Conservation (phyloP, 768 basidiomycete genomes). For the Boletus bicolor region DNA sequence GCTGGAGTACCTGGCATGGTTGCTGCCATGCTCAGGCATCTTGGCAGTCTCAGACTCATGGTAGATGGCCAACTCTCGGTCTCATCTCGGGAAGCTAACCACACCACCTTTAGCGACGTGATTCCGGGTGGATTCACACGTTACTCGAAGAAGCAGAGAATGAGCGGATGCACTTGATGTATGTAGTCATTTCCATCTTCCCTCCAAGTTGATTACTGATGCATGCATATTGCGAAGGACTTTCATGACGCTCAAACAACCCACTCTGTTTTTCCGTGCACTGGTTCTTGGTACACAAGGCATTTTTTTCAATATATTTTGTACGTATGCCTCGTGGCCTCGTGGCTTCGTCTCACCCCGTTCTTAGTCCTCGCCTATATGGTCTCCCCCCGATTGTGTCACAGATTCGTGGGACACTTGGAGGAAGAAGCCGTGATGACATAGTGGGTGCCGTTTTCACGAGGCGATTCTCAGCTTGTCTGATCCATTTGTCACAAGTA, state of each 20-base stretch:
- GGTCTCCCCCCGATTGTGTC: conserved; percentile 69
- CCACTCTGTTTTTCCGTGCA: conserved; percentile 75
- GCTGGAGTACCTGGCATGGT: conserved; percentile 98
- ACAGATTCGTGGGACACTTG: conserved; percentile 88
- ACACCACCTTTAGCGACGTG: conserved; percentile 39
- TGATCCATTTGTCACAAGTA: conserved; percentile 42
- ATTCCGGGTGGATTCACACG: conserved; percentile 85
- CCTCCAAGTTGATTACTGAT: conserved; percentile 10
- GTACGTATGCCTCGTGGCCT: conserved; percentile 40
- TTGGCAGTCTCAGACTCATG: conserved; percentile 86
- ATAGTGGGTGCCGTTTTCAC: conserved; percentile 54
- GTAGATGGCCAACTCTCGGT: conserved; percentile 37
- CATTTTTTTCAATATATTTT: conserved; percentile 86
- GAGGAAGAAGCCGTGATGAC: conserved; percentile 96
- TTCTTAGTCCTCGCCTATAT: conserved; percentile 70
- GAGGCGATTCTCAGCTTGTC: conserved; percentile 16
- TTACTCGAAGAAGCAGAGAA: conserved; percentile 94
- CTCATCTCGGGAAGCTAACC: conserved; percentile 8
- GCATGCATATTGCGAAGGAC: conserved; percentile 52
- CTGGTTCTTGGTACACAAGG: conserved; percentile 90
- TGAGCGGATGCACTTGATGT: conserved; percentile 95
- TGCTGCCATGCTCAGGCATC: conserved; percentile 83
- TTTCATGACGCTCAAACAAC: conserved; percentile 89
- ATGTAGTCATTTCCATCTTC: conserved; percentile 3
- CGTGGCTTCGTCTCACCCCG: conserved; percentile 13